Base-by-base conservation (phyloP, 2,329 filamentous ascomycete species). In the Balansia obtecta region DNA sequence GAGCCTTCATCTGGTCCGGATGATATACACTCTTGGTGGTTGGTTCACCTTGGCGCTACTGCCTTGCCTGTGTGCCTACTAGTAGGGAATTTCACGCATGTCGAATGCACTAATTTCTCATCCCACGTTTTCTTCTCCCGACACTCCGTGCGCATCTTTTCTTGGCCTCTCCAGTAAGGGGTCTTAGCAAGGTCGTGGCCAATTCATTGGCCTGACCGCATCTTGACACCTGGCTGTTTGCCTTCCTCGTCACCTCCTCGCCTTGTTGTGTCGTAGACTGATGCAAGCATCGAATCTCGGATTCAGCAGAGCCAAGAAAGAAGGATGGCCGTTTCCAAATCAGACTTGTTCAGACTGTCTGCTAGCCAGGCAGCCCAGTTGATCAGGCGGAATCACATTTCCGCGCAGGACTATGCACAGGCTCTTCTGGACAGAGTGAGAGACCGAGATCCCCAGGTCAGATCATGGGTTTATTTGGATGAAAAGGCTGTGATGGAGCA, bases 401-500 rank as follows among this genome's bases (percentile, higher is more conserved):
- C 72, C 0, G 70, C 79, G 1, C 70, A 74, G 55, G 59, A 67
- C 8, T 77, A 77, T 55, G 73, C 71, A 2, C 62, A 61, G 32
- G 71, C 74, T 0, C 61, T 79, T 2, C 66, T 79, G 11, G 51
- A 61, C 0, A 71, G 68, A 13, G 74, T 77, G 46, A 58, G 68
- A 33, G 52, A 64, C 13, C 65, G 74, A 4, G 72, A 78, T 53
- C 53, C 61, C 9, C 57, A 63, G 1, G 70, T 78, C 8, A 68
- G 72, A 52, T 75, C 75, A 10, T 78, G 76, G 76, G 72, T 67
- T 0, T 69, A 72, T 50, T 62, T 77, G 3, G 63, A 73, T 53
- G 66, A 64, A 0, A 63, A 68, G 0, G 60, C 67, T n/a, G 70
- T 80, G 2, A 61, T 81, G 1, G 57, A 65, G 15, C 70, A 75